Percentiles rank a stretch among this genome's conserved stretches.
Evolutionary conservation across 352 stramenopile species (phyloP).

Genomic region (Pythium phragmitis): DNA sequence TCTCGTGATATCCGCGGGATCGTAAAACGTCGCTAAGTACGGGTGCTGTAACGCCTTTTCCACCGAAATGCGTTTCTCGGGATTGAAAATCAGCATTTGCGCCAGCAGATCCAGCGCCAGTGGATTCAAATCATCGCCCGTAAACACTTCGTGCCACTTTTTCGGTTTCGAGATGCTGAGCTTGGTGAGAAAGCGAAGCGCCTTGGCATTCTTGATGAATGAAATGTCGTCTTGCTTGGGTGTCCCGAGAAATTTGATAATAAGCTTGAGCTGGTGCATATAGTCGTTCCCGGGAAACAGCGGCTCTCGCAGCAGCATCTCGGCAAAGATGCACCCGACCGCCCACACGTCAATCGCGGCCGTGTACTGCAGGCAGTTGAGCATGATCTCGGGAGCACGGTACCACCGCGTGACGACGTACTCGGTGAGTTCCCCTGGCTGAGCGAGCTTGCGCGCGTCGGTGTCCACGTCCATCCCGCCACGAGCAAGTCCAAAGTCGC

Average conservation of each 20-base stretch:
- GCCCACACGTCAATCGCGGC: conserved; percentile 91
- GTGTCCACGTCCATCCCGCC: conserved; percentile 88
- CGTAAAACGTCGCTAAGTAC: conserved; percentile 88
- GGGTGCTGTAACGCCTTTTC: conserved; percentile 88
- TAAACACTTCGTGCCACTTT: conserved; percentile 67
- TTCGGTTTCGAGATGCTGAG: conserved; percentile 83
- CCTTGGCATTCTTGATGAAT: conserved; percentile 87
- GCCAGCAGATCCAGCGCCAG: conserved; percentile 88
- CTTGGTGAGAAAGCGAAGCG: conserved; percentile 97
- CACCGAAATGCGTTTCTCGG: conserved; percentile 86
- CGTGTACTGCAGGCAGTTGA: conserved; percentile 84
- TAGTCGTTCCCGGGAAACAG: conserved; percentile 96
- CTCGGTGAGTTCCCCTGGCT: conserved; percentile 69
- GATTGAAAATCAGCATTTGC: conserved; percentile 92
- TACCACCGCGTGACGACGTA: conserved; percentile 85
- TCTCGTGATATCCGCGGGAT: conserved; percentile 85
- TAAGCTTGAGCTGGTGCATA: conserved; percentile 95
- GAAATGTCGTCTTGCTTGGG: conserved; percentile 82
- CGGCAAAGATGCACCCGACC: conserved; percentile 98
- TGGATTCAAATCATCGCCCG: conserved; percentile 42
- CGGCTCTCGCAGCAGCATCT: conserved; percentile 96
- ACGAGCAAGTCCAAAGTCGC: conserved; percentile 84
- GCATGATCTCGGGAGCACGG: conserved; percentile 65
- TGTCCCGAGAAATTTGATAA: conserved; percentile 96
- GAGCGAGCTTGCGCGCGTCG: conserved; percentile 65